phyloP scores from a whole-genome alignment of 352 stramenopile genomes.

The Phytophthora pistaciae region DNA sequence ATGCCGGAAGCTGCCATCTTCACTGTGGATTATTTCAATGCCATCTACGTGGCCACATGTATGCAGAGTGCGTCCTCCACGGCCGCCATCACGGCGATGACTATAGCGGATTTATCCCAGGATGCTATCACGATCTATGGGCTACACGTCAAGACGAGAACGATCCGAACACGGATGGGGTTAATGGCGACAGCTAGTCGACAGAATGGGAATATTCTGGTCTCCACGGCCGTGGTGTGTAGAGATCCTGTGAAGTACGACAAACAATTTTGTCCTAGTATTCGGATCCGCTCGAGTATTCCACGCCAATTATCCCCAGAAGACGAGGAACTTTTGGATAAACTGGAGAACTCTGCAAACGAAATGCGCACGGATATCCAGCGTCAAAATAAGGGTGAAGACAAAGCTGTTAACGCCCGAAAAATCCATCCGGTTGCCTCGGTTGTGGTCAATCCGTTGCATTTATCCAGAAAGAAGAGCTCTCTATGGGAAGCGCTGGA shows the following conservation, averaged over 20 bases:
- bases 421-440: not conserved
- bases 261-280: not conserved
- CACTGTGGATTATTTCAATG: slow-evolving; percentile 34
- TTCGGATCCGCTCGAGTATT: not conserved
- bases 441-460: not conserved
- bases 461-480: not conserved
- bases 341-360: not conserved
- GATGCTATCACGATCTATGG: slow-evolving; percentile 13
- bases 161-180: not conserved
- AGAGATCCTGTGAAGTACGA: not conserved
- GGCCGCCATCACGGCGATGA: slow-evolving; percentile 4
- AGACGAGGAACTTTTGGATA: not conserved
- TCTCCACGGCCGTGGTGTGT: slow-evolving; percentile 2
- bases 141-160: not conserved
- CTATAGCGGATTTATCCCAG: slow-evolving; percentile 19
- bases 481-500: not conserved
- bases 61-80: slow-evolving; percentile 25
- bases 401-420: not conserved
- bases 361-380: not conserved
- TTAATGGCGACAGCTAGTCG: not conserved
- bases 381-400: not conserved
- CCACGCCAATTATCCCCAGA: not conserved
- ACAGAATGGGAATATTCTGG: not conserved
- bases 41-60: slow-evolving; percentile 20
- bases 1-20: slow-evolving; percentile 27